phyloP scores from a whole-genome alignment of 768 basidiomycete genomes.

The Mrakia hoshinonis region DNA sequence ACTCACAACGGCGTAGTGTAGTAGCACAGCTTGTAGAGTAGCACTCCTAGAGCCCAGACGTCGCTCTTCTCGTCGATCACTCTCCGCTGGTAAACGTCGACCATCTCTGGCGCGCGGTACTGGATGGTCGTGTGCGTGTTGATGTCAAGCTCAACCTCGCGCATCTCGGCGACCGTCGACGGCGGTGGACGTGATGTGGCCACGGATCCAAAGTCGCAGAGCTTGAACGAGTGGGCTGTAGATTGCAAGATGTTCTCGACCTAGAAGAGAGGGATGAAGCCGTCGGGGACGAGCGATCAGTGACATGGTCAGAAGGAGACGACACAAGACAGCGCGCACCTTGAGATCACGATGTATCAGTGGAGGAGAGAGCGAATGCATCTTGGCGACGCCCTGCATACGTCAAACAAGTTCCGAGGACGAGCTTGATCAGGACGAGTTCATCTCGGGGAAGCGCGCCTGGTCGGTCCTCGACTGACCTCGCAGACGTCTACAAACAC shows the following conservation, averaged over 20 bases:
- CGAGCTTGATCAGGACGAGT: not conserved
- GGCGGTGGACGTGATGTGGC: slow-evolving; percentile 65
- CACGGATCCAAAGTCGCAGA: slow-evolving; percentile 97
- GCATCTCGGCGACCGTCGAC: slow-evolving; percentile 69
- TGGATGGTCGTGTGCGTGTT: slow-evolving; percentile 93
- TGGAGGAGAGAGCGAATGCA: slow-evolving; percentile 87
- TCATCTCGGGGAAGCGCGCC: not conserved
- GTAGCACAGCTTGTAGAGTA: slow-evolving; percentile 97
- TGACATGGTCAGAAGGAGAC: slow-evolving; percentile 4
- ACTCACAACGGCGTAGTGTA: slow-evolving; percentile 84
- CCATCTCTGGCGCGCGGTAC: slow-evolving; percentile 98
- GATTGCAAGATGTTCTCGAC: slow-evolving; percentile 97
- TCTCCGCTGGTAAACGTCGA: slow-evolving; percentile 73
- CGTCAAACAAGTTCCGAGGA: not conserved
- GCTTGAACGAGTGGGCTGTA: slow-evolving; percentile 72
- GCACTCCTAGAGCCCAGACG: slow-evolving; percentile 93
- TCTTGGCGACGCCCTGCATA: slow-evolving; percentile 67
- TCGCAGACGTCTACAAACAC: slow-evolving; percentile 98
- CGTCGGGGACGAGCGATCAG: not conserved
- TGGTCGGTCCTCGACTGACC: slow-evolving; percentile 32
- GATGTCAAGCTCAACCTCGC: slow-evolving; percentile 77
- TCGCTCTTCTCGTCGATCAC: slow-evolving; percentile 90
- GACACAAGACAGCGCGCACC: slow-evolving; percentile 31
- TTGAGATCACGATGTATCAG: slow-evolving; percentile 95
- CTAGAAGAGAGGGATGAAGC: slow-evolving; percentile 47